Conservation (phyloP, 2,329 filamentous ascomycete genomes). For the Parastagonospora avenae region DNA sequence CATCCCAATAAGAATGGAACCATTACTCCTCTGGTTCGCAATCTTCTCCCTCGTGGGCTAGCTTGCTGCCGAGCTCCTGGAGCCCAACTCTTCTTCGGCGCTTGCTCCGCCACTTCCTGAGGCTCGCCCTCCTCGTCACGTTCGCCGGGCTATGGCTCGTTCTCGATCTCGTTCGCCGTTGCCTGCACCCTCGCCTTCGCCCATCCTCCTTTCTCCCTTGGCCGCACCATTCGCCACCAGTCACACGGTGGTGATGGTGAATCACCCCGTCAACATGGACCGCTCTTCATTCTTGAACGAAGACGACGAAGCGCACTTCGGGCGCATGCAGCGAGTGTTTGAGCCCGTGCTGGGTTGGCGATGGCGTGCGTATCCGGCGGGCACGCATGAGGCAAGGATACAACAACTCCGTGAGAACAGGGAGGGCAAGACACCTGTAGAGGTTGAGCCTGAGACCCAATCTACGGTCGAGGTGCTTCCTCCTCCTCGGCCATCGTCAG, state of each 20-base stretch:
- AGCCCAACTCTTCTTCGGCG: constrained; percentile 1
- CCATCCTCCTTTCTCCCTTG: neutral
- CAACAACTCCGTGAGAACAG: neutral
- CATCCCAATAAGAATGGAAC: constrained; percentile 3
- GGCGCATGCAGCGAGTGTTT: constrained; percentile 5
- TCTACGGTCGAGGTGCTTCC: neutral
- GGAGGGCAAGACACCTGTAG: neutral
- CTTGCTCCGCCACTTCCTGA: constrained; percentile 1
- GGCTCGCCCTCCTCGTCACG: constrained; percentile 3
- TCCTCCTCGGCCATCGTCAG: too few relatives aligned
- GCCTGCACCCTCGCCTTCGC: neutral
- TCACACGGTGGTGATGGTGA: neutral
- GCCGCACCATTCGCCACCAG: constrained; percentile 3
- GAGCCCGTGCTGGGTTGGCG: constrained; percentile 4
- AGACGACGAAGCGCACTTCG: neutral
- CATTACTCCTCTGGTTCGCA: constrained; percentile 5
- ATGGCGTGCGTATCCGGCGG: constrained; percentile 2
- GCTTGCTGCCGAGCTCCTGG: constrained; percentile 6
- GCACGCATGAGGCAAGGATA: neutral
- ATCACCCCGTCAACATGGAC: too few relatives aligned
- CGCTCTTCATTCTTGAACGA: constrained; percentile 7
- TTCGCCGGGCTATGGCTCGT: constrained; percentile 3
- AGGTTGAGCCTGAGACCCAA: constrained; percentile 1
- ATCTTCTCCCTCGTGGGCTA: constrained; percentile 5
- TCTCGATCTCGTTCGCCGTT: neutral